Percentiles rank a stretch among this genome's conserved stretches.
These are phyloP conservation scores for Epicoccum nigrum DNA, from an alignment of 2,329 filamentous ascomycete genomes.

Conservation along the genomic window DNA sequence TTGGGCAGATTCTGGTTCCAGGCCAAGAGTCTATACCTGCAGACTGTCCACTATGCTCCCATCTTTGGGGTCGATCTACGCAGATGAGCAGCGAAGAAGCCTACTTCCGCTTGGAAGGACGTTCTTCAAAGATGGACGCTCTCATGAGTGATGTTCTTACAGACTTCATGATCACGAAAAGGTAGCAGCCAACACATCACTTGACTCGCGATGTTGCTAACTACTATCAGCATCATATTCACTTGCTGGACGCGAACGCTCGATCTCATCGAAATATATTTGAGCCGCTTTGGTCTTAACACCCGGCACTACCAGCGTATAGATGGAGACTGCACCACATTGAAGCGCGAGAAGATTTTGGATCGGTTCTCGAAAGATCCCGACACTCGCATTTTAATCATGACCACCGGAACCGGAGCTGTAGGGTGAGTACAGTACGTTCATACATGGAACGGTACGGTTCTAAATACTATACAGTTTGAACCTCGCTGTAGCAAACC, in stretches of 20 bases:
- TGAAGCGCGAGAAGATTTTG: slow-evolving; percentile 48
- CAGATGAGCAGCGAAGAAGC: slow-evolving; percentile 19
- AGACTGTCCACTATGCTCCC: slow-evolving; percentile 33
- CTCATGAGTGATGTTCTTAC: slow-evolving; percentile 41
- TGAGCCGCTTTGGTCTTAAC: slow-evolving; percentile 8
- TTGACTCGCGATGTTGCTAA: not conserved
- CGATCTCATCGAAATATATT: slow-evolving; percentile 29
- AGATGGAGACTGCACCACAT: slow-evolving; percentile 52
- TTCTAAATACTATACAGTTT: slow-evolving; percentile 39
- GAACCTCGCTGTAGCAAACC: slow-evolving; percentile 57
- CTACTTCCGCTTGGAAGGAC: slow-evolving; percentile 40
- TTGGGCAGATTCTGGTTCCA: slow-evolving; percentile 29
- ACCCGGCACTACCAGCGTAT: slow-evolving; percentile 46
- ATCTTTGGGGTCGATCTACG: slow-evolving; percentile 15
- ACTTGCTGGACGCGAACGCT: slow-evolving; percentile 41
- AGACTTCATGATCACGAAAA: slow-evolving; percentile 36
- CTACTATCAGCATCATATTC: slow-evolving; percentile 38
- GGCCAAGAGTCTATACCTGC: slow-evolving; percentile 7
- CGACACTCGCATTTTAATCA: slow-evolving; percentile 52
- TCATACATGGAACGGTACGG: not conserved
- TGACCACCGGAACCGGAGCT: slow-evolving; percentile 61
- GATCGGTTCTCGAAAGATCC: slow-evolving; percentile 44
- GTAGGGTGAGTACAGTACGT: slow-evolving; percentile 49
- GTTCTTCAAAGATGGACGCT: slow-evolving; percentile 45
- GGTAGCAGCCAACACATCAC: slow-evolving; percentile 16